Evolutionary conservation across 1,139 yeast species (phyloP), one percentile per base, ranked within the genome.

Genomic region (Taiozyma sp.): DNA sequence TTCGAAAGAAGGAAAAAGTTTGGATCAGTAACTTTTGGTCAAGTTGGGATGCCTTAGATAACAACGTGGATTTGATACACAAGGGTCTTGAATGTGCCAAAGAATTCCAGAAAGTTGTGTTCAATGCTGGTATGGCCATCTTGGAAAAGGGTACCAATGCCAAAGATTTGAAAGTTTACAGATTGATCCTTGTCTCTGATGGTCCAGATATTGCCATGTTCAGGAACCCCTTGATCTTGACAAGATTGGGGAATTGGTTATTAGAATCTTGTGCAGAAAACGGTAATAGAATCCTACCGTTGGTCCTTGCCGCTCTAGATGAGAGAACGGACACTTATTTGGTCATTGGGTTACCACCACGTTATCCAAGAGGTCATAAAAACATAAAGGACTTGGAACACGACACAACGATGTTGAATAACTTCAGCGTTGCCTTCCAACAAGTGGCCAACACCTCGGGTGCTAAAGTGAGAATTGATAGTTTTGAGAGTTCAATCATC

Each of bases 1-100:
- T 83, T 32, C 68, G 69, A 16, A 71, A 71, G 49, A 73, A 82
- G 61, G 91, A 86, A 58, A 79, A 82, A 57, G 76, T 79, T 46
- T 93, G 97, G 95, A 82, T 91, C 4, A 78, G 80, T 49, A 90
- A 91, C 64, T 95, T 95, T 66, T 93, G 99, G 98, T 77, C 82
- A 34, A 88, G 96, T 14, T 95, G 96, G 95, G 99, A 93, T 69
- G 89, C 98, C 1, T 72, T 91, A 47, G 83, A 83, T 65, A 74
- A 75, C 46, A 65, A 65, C 35, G 76, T 83, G 50, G 88, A 84
- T 41, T 67, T 83, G 8, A 72, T 93, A 30, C 66, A 76, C 41
- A 79, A 79, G 49, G 99, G 98, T 1, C 72, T 91, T 30, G 83
- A 80, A 45, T 81, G 83, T 58, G 98, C 99, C 8, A 89, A 89